phyloP scores from a whole-genome alignment of 345 rosid genomes.

The Pistacia vera region DNA sequence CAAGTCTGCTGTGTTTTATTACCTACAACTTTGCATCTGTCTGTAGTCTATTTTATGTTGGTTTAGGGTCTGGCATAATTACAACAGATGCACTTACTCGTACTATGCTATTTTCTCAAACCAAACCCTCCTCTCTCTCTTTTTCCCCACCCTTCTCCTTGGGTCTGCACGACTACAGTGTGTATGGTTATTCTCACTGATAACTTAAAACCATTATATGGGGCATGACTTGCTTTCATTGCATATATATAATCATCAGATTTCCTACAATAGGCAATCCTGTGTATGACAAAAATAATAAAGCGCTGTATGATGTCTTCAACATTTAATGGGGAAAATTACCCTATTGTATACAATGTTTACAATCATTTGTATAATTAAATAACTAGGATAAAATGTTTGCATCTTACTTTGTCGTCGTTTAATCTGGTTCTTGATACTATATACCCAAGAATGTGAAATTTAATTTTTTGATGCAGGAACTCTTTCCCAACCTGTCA shows the following conservation, averaged over 20 bases:
- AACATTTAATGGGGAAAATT: background rate
- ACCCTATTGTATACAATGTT: background rate
- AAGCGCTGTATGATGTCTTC: background rate
- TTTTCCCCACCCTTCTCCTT: background rate
- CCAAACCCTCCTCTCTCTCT: no score
- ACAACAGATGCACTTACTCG: no score
- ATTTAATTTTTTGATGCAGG: slow-evolving; percentile 45
- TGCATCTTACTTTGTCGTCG: background rate
- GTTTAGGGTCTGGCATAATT: background rate
- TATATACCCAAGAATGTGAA: slow-evolving; percentile 22
- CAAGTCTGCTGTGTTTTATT: background rate
- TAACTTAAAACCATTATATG: background rate
- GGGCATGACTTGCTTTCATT: background rate
- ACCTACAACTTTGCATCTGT: background rate
- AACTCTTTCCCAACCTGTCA: slow-evolving; percentile 30
- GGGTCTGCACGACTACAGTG: background rate
- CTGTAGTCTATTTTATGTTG: background rate
- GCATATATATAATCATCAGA: background rate
- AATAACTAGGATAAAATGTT: background rate
- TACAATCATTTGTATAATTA: background rate
- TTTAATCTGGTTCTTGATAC: slow-evolving; percentile 9
- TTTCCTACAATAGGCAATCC: background rate
- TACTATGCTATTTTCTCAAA: no score
- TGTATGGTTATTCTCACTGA: background rate
- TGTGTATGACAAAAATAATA: background rate